Base-by-base conservation (phyloP, 2,329 filamentous ascomycete species). In the Biscogniauxia marginata region DNA sequence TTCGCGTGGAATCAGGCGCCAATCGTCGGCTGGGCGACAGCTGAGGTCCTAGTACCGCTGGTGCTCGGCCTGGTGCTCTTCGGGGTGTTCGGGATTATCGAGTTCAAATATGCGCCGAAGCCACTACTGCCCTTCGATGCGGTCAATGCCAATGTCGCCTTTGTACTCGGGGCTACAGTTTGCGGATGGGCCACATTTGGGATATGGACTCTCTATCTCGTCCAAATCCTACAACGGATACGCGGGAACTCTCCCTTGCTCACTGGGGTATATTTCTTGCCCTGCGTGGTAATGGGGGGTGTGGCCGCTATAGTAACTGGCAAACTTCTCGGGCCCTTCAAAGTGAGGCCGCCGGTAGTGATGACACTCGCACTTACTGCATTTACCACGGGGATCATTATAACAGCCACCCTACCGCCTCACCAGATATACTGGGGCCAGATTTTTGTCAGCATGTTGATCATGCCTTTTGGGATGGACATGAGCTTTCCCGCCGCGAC, bases 1-100 rank as follows among this genome's bases (percentile, higher is more conserved):
- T 79, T 85, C 57, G 79, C 82, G 0, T 84, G 81, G 79, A 85
- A 85, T 62, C 82, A 85, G 63, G 82, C 79, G 0, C 77, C 80
- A 0, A 72, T 80, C 1, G 78, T 77, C 6, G 80, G 81, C 0
- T 85, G 83, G 82, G 59, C 69, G 3, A 70, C 73, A 16, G 71
- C 80, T 0, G 83, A 84, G 60, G 75, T 82, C 44, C 79, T 80
- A 57, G 69, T 77, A 1, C 67, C 79, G 5, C 72, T 86, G 3
- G 77, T 84, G 45, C 54, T 84, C 7, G 82, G 82, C 0, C 52
- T 80, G 5, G 47, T 83, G 1, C 67, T 83, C 13, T 70, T 84
- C 11, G 70, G 69, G 0, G 60, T 73, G 0, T 87, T 86, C 67
- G 74, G 80, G 58, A 76, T 74, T 62, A 69, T 83, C 45, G 83